Evolutionary conservation across 192 early-diverging fungal species (phyloP).

Genomic region (Mortierella claussenii): DNA sequence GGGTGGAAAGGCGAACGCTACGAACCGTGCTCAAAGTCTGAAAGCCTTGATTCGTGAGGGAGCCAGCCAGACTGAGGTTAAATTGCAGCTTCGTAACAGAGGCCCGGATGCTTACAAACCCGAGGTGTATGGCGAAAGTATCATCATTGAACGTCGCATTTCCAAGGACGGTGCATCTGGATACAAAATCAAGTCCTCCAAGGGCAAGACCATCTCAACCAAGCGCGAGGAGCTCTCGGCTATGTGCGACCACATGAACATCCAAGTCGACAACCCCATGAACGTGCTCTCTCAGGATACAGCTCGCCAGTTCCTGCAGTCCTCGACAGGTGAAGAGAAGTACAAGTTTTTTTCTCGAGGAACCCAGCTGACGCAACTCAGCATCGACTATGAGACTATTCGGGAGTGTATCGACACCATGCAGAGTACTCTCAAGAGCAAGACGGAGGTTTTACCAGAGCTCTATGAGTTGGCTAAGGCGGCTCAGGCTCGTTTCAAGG

Average conservation of each 20-base stretch:
- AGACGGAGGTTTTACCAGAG: slow-evolving; percentile 75
- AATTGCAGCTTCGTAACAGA: slow-evolving; percentile 80
- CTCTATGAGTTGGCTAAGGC: slow-evolving; percentile 73
- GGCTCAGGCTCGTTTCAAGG: slow-evolving; percentile 73
- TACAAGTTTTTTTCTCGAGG: slow-evolving; percentile 94
- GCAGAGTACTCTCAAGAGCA: slow-evolving; percentile 64
- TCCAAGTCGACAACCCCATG: slow-evolving; percentile 94
- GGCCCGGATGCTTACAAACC: slow-evolving; percentile 88
- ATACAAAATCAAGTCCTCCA: slow-evolving; percentile 84
- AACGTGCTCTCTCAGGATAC: slow-evolving; percentile 94
- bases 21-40: slow-evolving; percentile 84
- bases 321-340: slow-evolving; percentile 85
- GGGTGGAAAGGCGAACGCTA: slow-evolving; percentile 89
- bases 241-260: slow-evolving; percentile 89
- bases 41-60: slow-evolving; percentile 89
- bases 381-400: slow-evolving; percentile 74
- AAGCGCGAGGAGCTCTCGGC: slow-evolving; percentile 85
- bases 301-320: slow-evolving; percentile 88
- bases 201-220: slow-evolving; percentile 73
- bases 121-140: slow-evolving; percentile 80
- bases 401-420: slow-evolving; percentile 66
- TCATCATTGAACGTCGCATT: slow-evolving; percentile 87
- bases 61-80: slow-evolving; percentile 70
- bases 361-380: slow-evolving; percentile 84
- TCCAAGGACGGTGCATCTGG: slow-evolving; percentile 65